Evolutionary conservation across 306 rosid species (phyloP), one percentile per base, ranked within the genome.

Genomic region (Lithocarpus polystachyus): DNA sequence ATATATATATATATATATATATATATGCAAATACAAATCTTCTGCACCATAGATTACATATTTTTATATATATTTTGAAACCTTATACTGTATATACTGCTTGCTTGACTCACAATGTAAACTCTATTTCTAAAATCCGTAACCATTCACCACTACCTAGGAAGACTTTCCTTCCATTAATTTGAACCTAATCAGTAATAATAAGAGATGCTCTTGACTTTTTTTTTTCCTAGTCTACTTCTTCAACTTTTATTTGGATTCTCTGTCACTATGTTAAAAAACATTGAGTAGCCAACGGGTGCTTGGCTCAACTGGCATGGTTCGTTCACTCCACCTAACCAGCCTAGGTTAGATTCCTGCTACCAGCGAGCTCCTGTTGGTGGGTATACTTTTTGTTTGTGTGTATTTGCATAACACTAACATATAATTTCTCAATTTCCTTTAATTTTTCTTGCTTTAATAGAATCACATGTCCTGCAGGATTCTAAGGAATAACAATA

Each of bases 401-500:
- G 69, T 15, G 40, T 29, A 8, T 26, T 14, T 62, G 19, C 43
- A 28, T 62, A 17, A 14, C 7, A 15, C 69, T 61, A 2, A 1
- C 69, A 62, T 62, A 29, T 15, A 1, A 9, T 64, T 4, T 19
- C 43, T 64, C 14, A 28, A 15, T 29, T 29, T n/a, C 43, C 33
- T 29, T n/a, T 64, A 28, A 29, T 28, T 19, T 51, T 71, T 57
- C 6, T 18, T 48, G 71, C 33, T 77, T 78, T 80, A 68, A 65
- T 12, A 43, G 29, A 77, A 77, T 82, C 26, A 71, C 52, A 65
- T 56, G 61, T 87, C 65, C 72, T 84, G 88, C 92, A 92, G 98
- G 65, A 91, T 86, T 24, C 82, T 94, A 80, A 92, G 92, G 80
- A 88, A 91, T 73, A 94, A 81, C 89, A 88, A 94, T 28, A 86